Base-by-base conservation (phyloP, 495 filamentous ascomycete species). In the Parachaetomium inaequale region DNA sequence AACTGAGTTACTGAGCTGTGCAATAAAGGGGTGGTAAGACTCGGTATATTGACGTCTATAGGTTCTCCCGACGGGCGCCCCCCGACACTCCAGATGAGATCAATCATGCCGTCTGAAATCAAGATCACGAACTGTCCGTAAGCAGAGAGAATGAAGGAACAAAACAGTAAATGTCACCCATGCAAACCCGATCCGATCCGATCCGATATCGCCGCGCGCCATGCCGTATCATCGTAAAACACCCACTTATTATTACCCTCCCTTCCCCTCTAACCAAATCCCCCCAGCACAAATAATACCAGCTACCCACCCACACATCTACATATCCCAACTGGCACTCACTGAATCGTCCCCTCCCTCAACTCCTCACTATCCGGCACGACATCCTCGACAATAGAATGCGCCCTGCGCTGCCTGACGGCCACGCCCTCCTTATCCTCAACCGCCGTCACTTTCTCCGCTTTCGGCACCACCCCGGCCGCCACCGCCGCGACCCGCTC, bases 311-410 rank as follows among this genome's bases (percentile, higher is more conserved):
- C n/a, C n/a, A n/a, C 6, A 19, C 42, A 46, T 46, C 49, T 7
- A 31, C 49, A 21, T 46, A 57, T 1, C 7, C 23, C 25, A 56
- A 2, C 31, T 3, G 8, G 3, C 6, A 2, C 34, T 53, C 36
- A 74, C 59, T 74, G 72, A 36, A 74, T 74, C 8, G 68, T 71
- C n/a, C 72, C 72, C 47, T 69, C 55, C 38, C 72, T 51, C 28
- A 74, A 47, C 63, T 74, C 72, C 59, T 72, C 68, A 26, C 59
- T 71, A 60, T 74, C 72, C 2, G 72, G 72, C 31, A 74, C 63
- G 5, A 74, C 64, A 54, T 74, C 68, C 60, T 65, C 65, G 26
- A 74, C 17, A 10, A 46, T 69, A 1, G 68, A 72, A 21, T 53
- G 59, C 47, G 52, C 38, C 40, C 68, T 52, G 15, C 69, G 58